Base-by-base conservation (phyloP, 2,329 filamentous ascomycete species). In the Metarhizium anisopliae region DNA sequence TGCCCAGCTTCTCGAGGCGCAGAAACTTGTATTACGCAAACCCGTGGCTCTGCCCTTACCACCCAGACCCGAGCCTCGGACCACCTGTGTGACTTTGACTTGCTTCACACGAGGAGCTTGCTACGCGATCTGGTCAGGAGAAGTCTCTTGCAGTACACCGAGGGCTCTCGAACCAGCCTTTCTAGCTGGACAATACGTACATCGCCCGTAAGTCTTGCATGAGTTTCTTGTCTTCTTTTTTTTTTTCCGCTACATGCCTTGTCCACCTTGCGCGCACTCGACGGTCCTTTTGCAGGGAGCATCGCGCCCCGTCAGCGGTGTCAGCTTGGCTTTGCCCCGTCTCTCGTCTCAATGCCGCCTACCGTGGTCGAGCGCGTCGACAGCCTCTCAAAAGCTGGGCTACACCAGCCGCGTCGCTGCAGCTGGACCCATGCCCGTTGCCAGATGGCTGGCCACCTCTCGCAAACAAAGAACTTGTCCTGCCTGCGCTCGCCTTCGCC, bases 121-220 rank as follows among this genome's bases (percentile, higher is more conserved):
- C 54, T 55, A 53, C 57, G 56, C 57, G 54, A 61, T 55, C 56
- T 59, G 59, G 54, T 43, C 51, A 53, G 56, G 58, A 59, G 35
- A 45, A 54, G 55, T 59, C 59, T 56, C 54, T 35, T 51, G 51
- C 53, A 57, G 54, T 59, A 55, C 58, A 58, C 60, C 59, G 61
- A 55, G 62, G 58, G 55, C 59, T 62, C 62, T 61, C 58, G 58
- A 58, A 45, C 56, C 63, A 60, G 61, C 56, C 16, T 57, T 64
- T 25, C 25, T 61, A 66, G 57, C 61, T 62, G 58, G 49, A 47
- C 61, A 63, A 62, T 63, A 64, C 20, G 20, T 25, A 25, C 64
- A 59, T 68, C 60, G 63, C 65, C 64, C 63, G 70, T 72, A 66
- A 72, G 70, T 73, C 66, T 10, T 59, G 60, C 60, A 56, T 52